These are phyloP conservation scores for Alternaria sp. DNA, from an alignment of 2,329 filamentous ascomycete species.

Conservation along the genomic window DNA sequence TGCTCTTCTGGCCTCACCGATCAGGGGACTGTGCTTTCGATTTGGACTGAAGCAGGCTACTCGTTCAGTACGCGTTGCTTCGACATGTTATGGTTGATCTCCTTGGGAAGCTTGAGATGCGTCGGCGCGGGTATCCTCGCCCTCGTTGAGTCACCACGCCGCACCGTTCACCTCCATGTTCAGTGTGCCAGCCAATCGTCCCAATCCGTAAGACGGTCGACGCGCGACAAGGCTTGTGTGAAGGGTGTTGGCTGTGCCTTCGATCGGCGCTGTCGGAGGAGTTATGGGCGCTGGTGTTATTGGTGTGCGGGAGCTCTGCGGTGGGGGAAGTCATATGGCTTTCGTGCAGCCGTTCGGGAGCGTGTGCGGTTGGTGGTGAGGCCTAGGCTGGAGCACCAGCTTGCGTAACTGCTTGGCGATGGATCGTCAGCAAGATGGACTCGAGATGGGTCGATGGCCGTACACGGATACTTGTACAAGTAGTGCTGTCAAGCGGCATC, in stretches of 20 bases:
- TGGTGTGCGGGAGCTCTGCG: neutral
- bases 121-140: too few species aligned
- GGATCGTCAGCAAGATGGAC: conserved; percentile 11
- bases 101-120: too few species aligned
- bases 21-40: neutral
- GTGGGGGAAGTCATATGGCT: neutral
- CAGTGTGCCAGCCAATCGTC: neutral
- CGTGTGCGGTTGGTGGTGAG: conserved; percentile 69
- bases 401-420: too few species aligned
- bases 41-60: neutral
- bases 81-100: neutral
- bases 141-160: too few species aligned
- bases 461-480: conserved; percentile 51
- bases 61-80: neutral
- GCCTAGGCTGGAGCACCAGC: conserved; percentile 44
- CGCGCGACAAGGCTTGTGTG: neutral
- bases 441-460: neutral
- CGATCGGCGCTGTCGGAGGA: neutral
- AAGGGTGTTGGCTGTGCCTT: neutral
- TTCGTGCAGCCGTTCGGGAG: conserved; percentile 57
- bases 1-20: neutral
- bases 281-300: neutral
- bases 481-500: conserved; percentile 50
- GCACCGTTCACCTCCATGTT: neutral
- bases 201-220: neutral